Evolutionary conservation across 352 stramenopile genomes (phyloP), one percentile per base, ranked within the genome.

Genomic region (Globisporangium acanthophoron): DNA sequence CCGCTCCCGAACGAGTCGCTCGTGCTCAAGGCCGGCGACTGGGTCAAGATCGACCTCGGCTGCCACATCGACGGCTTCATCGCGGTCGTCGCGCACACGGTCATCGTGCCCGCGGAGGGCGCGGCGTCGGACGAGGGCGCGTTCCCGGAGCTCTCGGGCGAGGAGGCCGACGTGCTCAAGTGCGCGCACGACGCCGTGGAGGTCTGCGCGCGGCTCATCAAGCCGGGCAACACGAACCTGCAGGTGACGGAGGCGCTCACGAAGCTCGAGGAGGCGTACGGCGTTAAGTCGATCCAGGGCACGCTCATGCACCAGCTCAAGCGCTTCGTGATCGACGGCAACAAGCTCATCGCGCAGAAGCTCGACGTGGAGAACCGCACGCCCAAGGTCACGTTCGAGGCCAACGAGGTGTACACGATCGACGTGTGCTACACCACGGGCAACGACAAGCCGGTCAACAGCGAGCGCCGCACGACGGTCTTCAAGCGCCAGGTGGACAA

Each of bases 61-160:
- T 99, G 96, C 74, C 97, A 99, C 86, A 98, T 99, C 69, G 97
- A 99, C 70, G 97, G 97, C 59, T 99, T 98, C 88, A 98, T 99
- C 66, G 96, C 97, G 20, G 93, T 99, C 8, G 96, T 97, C 13
- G 97, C 97, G 9, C 97, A 99, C 82, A 99, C 97, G 46, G 74
- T 92, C 21, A 88, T 99, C 29, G 95, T 99, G n/a, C 81, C 80
- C 3, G 79, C 80, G 11, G 80, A 96, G 44, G 81, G 79, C 15
- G 66, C 66, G n/a, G 86, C 81, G 8, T 69, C 74, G 20, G 77
- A 87, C 35, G 35, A 40, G 8, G 37, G 52, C 69, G 8, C 60
- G 68, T 85, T 88, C 65, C 79, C 84, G 1, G 74, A 86, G 54
- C 54, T 93, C 9, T 56, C 67, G 59, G 86, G 85, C 24, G 52